Percentiles rank a stretch among this genome's conserved stretches.
Conservation (phyloP, 2,329 filamentous ascomycete species). For the Pyrenochaeta sp. region DNA sequence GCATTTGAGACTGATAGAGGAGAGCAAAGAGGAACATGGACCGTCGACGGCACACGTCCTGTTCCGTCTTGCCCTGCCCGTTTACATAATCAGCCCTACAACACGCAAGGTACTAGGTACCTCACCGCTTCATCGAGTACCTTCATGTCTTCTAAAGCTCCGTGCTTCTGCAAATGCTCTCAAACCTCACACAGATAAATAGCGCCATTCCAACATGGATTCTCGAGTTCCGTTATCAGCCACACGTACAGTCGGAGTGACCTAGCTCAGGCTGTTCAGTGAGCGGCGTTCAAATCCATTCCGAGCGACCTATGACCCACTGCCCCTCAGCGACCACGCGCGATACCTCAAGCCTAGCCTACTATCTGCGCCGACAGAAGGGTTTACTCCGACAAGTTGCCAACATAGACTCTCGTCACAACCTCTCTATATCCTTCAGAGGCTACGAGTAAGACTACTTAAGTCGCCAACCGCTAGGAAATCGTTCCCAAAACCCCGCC, state of each 20-base stretch:
- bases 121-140: slow-evolving; percentile 29
- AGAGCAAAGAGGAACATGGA: background rate
- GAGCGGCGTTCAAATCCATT: slow-evolving; percentile 15
- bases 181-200: background rate
- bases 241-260: slow-evolving; percentile 17
- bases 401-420: slow-evolving; percentile 1
- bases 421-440: background rate
- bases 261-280: slow-evolving; percentile 11
- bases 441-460: background rate
- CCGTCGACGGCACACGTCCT: slow-evolving; percentile 8
- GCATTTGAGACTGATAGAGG: background rate
- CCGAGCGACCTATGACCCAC: slow-evolving; percentile 16
- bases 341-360: background rate
- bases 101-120: slow-evolving; percentile 8
- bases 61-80: slow-evolving; percentile 29
- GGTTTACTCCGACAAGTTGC: slow-evolving; percentile 9
- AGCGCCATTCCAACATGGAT: background rate
- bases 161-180: slow-evolving; percentile 5
- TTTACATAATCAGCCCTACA: slow-evolving; percentile 35
- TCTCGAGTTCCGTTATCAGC: background rate
- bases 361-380: background rate
- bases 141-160: slow-evolving; percentile 26
- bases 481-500: background rate
- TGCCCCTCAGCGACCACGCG: slow-evolving; percentile 19
- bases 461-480: background rate